These are phyloP conservation scores for Aspergillus neotritici DNA, from an alignment of 2,329 filamentous ascomycete genomes.

Conservation along the genomic window DNA sequence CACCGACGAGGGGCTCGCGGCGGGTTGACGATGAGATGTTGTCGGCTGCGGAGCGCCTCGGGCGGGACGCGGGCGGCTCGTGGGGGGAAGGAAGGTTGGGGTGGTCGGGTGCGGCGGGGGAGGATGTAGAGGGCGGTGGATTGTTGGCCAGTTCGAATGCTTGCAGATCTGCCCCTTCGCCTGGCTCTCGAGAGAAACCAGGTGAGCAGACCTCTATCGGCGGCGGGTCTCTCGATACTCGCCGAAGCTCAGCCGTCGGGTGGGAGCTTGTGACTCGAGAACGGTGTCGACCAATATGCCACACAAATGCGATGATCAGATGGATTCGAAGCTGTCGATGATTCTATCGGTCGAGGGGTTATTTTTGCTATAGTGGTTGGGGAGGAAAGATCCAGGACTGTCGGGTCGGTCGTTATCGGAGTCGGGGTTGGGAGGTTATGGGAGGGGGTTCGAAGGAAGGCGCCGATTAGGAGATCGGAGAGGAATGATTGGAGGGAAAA, in stretches of 20 bases:
- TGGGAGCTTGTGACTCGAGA: conserved; percentile 9
- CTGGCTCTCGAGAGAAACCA: conserved; percentile 42
- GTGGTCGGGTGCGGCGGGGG: conserved; percentile 63
- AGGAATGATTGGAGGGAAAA: too few relatives aligned
- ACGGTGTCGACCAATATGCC: neutral
- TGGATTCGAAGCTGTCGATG: too few relatives aligned
- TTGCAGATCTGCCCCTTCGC: conserved; percentile 38
- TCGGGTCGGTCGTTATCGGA: too few relatives aligned
- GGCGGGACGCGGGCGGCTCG: conserved; percentile 41
- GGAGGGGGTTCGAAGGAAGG: too few relatives aligned
- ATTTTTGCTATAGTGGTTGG: too few relatives aligned
- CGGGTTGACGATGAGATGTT: conserved; percentile 20
- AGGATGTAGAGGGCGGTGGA: conserved; percentile 50
- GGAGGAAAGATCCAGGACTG: too few relatives aligned
- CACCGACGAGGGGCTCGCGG: conserved; percentile 8
- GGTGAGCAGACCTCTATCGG: conserved; percentile 38
- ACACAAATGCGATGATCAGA: too few relatives aligned
- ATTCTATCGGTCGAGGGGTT: too few relatives aligned
- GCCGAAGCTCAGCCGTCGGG: conserved; percentile 14
- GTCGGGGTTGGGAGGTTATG: too few relatives aligned
- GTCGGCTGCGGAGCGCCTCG: conserved; percentile 17
- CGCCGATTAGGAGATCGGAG: too few relatives aligned
- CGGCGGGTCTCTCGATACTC: conserved; percentile 26
- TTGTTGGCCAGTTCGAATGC: conserved; percentile 70
- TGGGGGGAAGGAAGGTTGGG: conserved; percentile 54